phyloP scores from a whole-genome alignment of 2,329 filamentous ascomycete genomes.

The Proliferodiscus dingleyae region DNA sequence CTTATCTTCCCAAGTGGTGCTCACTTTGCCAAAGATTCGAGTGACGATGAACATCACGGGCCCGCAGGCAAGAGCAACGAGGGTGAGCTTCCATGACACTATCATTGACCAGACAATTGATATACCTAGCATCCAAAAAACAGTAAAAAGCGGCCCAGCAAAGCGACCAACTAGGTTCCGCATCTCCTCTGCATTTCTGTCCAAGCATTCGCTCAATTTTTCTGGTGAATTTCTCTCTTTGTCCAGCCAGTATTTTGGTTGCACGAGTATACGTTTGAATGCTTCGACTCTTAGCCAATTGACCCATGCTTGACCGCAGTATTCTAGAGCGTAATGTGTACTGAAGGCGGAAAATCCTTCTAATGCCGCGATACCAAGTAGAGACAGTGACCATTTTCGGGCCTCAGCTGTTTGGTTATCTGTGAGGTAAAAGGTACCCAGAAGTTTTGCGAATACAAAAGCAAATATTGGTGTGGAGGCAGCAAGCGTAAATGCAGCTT shows the following conservation, averaged over 20 bases:
- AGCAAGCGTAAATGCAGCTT: constrained; percentile 29
- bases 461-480: constrained; percentile 57
- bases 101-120: constrained; percentile 69
- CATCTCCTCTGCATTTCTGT: constrained; percentile 83
- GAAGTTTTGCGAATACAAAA: constrained; percentile 67
- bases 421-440: constrained; percentile 61
- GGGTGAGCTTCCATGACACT: constrained; percentile 73
- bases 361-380: constrained; percentile 61
- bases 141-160: constrained; percentile 62
- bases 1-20: constrained; percentile 65
- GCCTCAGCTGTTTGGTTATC: constrained; percentile 18
- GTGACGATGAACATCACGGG: constrained; percentile 65
- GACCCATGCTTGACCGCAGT: constrained; percentile 70
- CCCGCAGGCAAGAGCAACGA: constrained; percentile 65
- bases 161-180: constrained; percentile 77
- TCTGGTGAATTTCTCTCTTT: constrained; percentile 57
- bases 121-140: constrained; percentile 61
- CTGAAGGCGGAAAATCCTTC: constrained; percentile 63
- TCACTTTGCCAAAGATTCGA: constrained; percentile 59
- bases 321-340: constrained; percentile 68
- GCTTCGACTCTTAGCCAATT: constrained; percentile 64
- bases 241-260: constrained; percentile 77
- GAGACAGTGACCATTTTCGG: constrained; percentile 59
- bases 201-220: constrained; percentile 65
- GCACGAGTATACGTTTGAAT: constrained; percentile 64